Percentiles rank a stretch among this genome's conserved stretches.
phyloP scores from a whole-genome alignment of 129 eudicot genomes.

The Ambrosia artemisiifolia region DNA sequence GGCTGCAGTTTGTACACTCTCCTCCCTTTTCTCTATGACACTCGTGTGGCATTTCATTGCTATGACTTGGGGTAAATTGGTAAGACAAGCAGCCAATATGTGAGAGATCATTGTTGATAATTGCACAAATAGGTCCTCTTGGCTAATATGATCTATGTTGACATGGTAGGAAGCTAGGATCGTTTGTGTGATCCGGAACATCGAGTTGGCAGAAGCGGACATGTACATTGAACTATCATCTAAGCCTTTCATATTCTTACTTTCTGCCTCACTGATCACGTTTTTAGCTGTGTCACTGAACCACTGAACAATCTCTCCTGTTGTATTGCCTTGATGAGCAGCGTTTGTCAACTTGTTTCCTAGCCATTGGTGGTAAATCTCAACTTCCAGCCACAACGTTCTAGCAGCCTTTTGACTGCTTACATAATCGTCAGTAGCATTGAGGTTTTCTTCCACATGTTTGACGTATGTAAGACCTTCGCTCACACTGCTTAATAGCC shows the following conservation, averaged over 20 bases:
- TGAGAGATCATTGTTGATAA: background rate
- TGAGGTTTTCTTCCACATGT: background rate
- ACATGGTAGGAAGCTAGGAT: background rate
- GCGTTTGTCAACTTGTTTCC: background rate
- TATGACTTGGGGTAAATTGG: slow-evolving; percentile 2
- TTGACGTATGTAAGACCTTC: slow-evolving; percentile 1
- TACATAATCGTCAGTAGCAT: background rate
- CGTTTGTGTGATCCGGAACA: background rate
- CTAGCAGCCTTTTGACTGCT: background rate
- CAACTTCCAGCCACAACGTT: slow-evolving; percentile 2
- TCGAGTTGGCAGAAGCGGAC: background rate
- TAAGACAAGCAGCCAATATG: slow-evolving; percentile 10
- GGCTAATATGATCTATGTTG: background rate
- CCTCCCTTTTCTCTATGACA: background rate
- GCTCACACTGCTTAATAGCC: background rate
- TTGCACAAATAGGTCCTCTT: background rate
- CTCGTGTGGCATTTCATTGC: background rate
- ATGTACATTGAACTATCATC: background rate
- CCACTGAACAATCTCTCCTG: background rate
- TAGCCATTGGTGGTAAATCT: background rate
- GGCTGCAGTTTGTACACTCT: background rate
- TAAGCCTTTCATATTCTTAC: background rate
- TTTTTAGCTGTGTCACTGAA: background rate
- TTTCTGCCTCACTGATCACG: background rate
- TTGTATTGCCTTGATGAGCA: background rate